Conservation (phyloP, 1,284 basidiomycete species). For the Cystobasidium slooffiae region DNA sequence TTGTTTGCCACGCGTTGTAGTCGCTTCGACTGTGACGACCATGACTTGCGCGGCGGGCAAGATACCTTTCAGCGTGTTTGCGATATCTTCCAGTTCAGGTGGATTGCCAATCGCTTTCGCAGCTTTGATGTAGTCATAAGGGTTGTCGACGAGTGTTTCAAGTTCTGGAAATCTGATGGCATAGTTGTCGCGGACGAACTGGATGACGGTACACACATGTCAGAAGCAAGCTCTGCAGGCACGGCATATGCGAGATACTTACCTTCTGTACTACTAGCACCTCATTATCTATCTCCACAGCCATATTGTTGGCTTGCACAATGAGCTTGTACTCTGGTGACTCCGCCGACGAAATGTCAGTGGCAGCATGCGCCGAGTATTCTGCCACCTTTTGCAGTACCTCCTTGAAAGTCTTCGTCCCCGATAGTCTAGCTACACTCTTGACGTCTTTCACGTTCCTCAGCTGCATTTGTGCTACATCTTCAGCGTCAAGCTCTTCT, state of each 20-base stretch:
- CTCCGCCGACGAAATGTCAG: constrained; percentile 74
- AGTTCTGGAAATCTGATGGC: constrained; percentile 94
- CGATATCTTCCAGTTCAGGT: constrained; percentile 69
- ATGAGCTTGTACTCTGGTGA: constrained; percentile 97
- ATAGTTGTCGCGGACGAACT: constrained; percentile 99
- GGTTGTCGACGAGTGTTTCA: constrained; percentile 89
- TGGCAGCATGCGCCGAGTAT: constrained; percentile 75
- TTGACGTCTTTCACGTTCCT: constrained; percentile 77
- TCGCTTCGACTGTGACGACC: constrained; percentile 94
- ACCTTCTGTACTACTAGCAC: constrained; percentile 96
- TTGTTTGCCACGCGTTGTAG: constrained; percentile 78
- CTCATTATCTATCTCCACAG: constrained; percentile 98
- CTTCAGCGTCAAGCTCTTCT: constrained; percentile 88
- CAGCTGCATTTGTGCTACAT: constrained; percentile 90
- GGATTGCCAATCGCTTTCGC: constrained; percentile 87
- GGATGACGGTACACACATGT: background rate
- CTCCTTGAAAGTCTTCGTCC: constrained; percentile 80
- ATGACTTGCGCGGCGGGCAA: constrained; percentile 91
- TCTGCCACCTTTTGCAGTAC: constrained; percentile 87
- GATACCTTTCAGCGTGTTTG: constrained; percentile 75
- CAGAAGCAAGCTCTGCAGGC: background rate
- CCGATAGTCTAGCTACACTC: constrained; percentile 85
- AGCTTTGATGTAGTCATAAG: constrained; percentile 88
- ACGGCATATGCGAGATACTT: constrained; percentile 44
- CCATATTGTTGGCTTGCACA: constrained; percentile 95